Evolutionary conservation across 345 rosid genomes (phyloP), one percentile per base, ranked within the genome.

Genomic region (Brassica cretica): DNA sequence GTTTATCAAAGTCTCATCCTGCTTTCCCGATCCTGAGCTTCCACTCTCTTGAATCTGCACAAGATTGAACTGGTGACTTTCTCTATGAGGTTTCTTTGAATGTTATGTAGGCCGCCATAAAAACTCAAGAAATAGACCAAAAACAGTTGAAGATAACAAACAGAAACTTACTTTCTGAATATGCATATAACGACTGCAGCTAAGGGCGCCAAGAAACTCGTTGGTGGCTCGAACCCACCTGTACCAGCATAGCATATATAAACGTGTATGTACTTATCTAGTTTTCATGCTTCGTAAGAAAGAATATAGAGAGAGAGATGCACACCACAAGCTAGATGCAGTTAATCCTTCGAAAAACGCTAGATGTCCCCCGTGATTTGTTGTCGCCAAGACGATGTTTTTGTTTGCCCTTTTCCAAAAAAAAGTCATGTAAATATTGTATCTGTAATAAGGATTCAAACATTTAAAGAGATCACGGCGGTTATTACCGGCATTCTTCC

Each of bases 141-240:
- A 41, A 41, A 41, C 4, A 11, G 69, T 61, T 46, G 6, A 6
- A 51, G 32, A 12, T 27, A 58, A 58, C 2, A 44, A 5, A 35
- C n/a, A 53, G 32, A 68, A 1, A 6, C 74, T 51, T 76, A 88
- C 90, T 88, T 86, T 88, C 76, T 81, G 88, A 41, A 79, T 78
- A 71, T 91, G 96, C 91, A 91, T 90, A 71, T 82, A 63, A 14
- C 84, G 85, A 80, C 97, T 88, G 66, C 89, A 73, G 75, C 82
- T 85, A 27, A 94, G 89, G 29, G 83, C 85, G 9, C 77, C 74
- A 72, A 92, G 95, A 86, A 85, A 90, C 83, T 94, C 98, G 64
- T 82, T 81, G 49, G 83, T 80, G 59, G 96, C 97, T 76, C 94
- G 86, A 16, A 92, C 94, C 97, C 98, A 94, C 97, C 97, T 92